Conservation (phyloP, 2,329 filamentous ascomycete genomes). For the Apiospora marii region DNA sequence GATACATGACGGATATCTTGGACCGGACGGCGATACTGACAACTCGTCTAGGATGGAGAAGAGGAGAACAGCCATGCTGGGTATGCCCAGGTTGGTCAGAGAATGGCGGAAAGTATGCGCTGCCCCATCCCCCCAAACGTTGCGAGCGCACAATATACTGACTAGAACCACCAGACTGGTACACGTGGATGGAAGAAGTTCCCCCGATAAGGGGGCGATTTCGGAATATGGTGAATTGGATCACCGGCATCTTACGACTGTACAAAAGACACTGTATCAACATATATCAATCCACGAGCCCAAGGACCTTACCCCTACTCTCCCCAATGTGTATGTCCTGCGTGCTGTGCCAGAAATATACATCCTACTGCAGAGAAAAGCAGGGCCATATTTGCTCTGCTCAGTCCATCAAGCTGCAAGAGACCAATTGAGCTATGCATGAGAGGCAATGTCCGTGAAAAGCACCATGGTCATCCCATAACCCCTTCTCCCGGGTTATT, state of each 20-base stretch:
- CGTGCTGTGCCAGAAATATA: background rate
- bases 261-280: conserved; percentile 40
- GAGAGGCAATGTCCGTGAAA: background rate
- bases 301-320: background rate
- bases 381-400: background rate
- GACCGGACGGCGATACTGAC: conserved; percentile 41
- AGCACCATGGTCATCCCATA: background rate
- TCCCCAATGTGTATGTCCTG: background rate
- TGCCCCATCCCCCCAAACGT: background rate
- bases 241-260: conserved; percentile 30
- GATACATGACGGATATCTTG: background rate
- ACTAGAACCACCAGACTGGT: conserved; percentile 55
- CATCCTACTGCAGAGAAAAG: background rate
- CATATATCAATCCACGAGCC: conserved; percentile 27
- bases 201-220: conserved; percentile 57
- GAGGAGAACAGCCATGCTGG: conserved; percentile 89
- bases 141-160: background rate
- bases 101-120: conserved; percentile 87
- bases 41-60: conserved; percentile 73
- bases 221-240: background rate
- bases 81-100: conserved; percentile 91
- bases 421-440: background rate
- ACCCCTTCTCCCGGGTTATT: background rate
- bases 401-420: background rate
- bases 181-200: conserved; percentile 65